Base-by-base conservation (phyloP, 768 basidiomycete genomes). In the Leccinum subgranulosum region DNA sequence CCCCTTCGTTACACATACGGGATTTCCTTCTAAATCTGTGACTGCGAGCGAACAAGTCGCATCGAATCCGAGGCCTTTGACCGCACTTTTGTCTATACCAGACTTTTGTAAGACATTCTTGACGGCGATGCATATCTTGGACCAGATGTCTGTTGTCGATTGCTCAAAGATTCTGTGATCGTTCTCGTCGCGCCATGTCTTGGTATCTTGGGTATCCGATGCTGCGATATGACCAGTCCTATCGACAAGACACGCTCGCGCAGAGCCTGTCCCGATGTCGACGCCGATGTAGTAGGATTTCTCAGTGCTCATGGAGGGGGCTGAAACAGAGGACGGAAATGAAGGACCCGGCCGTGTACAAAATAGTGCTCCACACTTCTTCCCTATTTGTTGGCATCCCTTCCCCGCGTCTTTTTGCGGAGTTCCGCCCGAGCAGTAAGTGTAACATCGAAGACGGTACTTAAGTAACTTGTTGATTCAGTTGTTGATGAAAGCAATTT, bases 101-200 rank as follows among this genome's bases (percentile, higher is more conserved):
- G 88, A 79, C 29, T 79, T 74, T 9, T 77, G 59, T 25, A 98
- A 74, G 52, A 92, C 87, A 5, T 79, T 79, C 64, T 78, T 83
- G 57, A 90, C 78, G 31, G 84, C 82, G 54, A 70, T 74, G 45
- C 82, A 81, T 56, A 93, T 86, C 52, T 81, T 79, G 8, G 75
- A 70, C 95, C 93, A 95, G 74, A 97, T 95, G 66, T 98, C 84
- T 23, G 76, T 75, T 0, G 94, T 93, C 31, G 94, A 96, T 73
- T 99, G 97, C 73, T 99, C 97, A 71, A 97, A 99, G 76, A 98
- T 94, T 56, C 88, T 81, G 69, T 92, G 86, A 79, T 98, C 92
- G 31, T 80, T 69, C 1, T 83, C 77, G 75, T 94, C 90, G 61
- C 96, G 87, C 78, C 84, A 94, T 10, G 94, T 98, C 53, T 76